Conservation (phyloP, 768 basidiomycete genomes). For the Suillus spraguei region DNA sequence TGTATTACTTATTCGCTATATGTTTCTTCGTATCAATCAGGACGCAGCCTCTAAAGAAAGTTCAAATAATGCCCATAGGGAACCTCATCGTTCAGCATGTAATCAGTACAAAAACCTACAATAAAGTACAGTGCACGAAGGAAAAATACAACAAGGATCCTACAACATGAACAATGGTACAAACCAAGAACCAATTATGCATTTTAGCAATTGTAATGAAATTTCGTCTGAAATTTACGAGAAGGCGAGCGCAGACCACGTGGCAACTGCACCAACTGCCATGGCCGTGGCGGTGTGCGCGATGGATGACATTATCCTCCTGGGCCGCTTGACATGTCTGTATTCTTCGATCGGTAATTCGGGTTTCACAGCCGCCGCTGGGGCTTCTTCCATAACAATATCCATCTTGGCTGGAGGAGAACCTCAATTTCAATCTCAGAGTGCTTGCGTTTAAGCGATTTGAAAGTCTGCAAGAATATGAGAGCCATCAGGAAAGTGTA, state of each 20-base stretch:
- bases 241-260: slow-evolving; percentile 77
- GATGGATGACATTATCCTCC: slow-evolving; percentile 40
- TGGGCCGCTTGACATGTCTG: slow-evolving; percentile 46
- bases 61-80: not conserved
- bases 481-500: slow-evolving; percentile 24
- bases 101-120: slow-evolving; percentile 7
- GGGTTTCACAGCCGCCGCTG: not conserved
- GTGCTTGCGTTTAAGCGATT: slow-evolving; percentile 68
- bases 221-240: slow-evolving; percentile 34
- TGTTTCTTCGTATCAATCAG: not conserved
- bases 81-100: not conserved
- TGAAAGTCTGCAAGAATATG: slow-evolving; percentile 28
- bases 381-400: not conserved
- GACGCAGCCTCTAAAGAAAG: not conserved
- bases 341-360: slow-evolving; percentile 11
- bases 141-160: slow-evolving; percentile 1
- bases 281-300: slow-evolving; percentile 64
- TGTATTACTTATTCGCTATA: not conserved
- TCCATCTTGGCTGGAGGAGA: slow-evolving; percentile 7
- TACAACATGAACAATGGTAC: slow-evolving; percentile 2
- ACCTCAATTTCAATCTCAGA: slow-evolving; percentile 39
- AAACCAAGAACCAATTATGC: slow-evolving; percentile 7
- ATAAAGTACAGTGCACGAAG: slow-evolving; percentile 4
- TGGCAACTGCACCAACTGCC: slow-evolving; percentile 66
- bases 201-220: slow-evolving; percentile 3